Conservation (phyloP, 768 basidiomycete species). For the Psilocybe sp. region DNA sequence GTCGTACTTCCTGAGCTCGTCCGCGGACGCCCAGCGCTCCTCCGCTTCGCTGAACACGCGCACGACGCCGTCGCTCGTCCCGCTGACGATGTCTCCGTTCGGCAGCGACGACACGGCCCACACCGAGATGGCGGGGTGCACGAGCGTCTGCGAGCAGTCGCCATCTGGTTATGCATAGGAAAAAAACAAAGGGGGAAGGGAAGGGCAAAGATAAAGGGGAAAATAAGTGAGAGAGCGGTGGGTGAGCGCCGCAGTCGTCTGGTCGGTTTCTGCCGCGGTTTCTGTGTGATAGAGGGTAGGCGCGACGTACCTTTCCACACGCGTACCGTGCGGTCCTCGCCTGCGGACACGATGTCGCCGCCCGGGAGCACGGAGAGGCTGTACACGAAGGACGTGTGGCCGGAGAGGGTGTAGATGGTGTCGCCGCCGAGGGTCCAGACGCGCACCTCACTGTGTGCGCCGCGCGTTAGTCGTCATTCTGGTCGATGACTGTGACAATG, state of each 20-base stretch:
- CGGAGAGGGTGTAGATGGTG: constrained; percentile 73
- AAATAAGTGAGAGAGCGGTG: too few species aligned
- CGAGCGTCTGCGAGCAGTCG: constrained; percentile 83
- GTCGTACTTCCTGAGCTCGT: constrained; percentile 68
- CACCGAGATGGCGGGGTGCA: constrained; percentile 95
- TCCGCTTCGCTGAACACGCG: constrained; percentile 79
- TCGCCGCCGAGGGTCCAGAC: constrained; percentile 89
- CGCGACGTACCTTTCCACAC: constrained; percentile 77
- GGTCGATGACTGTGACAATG: constrained; percentile 7
- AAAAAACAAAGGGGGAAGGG: too few species aligned
- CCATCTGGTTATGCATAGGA: constrained; percentile 53
- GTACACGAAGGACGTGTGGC: constrained; percentile 97
- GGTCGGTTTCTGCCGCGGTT: not conserved
- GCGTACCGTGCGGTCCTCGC: constrained; percentile 91
- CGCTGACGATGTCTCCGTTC: constrained; percentile 90
- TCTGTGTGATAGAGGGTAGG: not conserved
- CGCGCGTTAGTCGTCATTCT: not conserved
- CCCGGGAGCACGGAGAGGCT: constrained; percentile 77
- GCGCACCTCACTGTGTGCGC: constrained; percentile 70
- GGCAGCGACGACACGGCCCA: constrained; percentile 90
- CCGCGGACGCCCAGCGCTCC: constrained; percentile 69
- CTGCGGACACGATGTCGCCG: constrained; percentile 84
- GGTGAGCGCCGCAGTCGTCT: not conserved
- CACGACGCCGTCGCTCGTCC: constrained; percentile 84
- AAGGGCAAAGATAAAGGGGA: too few species aligned